Percentiles rank a stretch among this genome's conserved stretches.
phyloP scores from a whole-genome alignment of 106 monocot species.

The Acorus calamus region DNA sequence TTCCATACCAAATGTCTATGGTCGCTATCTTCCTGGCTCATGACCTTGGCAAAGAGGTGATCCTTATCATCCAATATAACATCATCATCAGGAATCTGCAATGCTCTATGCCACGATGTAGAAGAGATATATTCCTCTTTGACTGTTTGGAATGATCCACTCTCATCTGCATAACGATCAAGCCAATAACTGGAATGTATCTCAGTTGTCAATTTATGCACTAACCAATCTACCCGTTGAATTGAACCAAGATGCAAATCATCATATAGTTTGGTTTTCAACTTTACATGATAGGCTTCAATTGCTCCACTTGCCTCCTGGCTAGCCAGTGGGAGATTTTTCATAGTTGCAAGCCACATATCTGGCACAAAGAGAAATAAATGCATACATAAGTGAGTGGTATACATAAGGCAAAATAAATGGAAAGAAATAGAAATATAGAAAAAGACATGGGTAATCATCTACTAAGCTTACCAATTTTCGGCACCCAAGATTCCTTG shows the following conservation, averaged over 20 bases:
- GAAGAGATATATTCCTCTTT: constrained; percentile 5
- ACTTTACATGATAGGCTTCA: constrained; percentile 11
- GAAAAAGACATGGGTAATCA: background rate
- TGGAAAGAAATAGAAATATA: background rate
- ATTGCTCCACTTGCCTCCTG: constrained; percentile 11
- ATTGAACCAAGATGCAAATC: background rate
- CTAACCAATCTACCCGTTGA: constrained; percentile 5
- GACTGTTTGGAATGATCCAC: background rate
- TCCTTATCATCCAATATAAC: constrained; percentile 10
- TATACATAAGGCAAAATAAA: background rate
- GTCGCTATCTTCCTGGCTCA: background rate
- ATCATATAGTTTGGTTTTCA: constrained; percentile 7
- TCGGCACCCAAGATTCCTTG: constrained; percentile 2
- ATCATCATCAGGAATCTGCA: constrained; percentile 8
- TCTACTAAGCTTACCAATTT: constrained; percentile 1
- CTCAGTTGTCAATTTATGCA: constrained; percentile 1
- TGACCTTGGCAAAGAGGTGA: background rate
- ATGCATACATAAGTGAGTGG: background rate
- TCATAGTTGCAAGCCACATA: constrained; percentile 10
- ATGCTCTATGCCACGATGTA: constrained; percentile 7
- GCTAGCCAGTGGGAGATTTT: constrained; percentile 1
- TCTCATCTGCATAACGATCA: constrained; percentile 4
- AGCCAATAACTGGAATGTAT: constrained; percentile 11
- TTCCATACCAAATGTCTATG: constrained; percentile 2
- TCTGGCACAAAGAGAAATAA: background rate